These are phyloP conservation scores for Bisporella sp. DNA, from an alignment of 2,329 filamentous ascomycete genomes.

Conservation along the genomic window DNA sequence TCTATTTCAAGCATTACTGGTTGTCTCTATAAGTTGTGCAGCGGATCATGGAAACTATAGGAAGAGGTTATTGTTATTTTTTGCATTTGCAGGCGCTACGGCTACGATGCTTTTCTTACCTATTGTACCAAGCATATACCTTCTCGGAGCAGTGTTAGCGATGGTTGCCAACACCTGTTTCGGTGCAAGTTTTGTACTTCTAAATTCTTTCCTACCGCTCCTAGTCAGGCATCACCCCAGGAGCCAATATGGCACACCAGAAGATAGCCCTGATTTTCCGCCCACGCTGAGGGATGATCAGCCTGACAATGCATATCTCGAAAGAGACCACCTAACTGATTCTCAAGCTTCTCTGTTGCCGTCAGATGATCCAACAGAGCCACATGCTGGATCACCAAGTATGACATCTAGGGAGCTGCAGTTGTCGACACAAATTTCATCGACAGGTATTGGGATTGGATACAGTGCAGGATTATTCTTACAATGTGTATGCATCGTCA, in stretches of 20 bases:
- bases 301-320: constrained; percentile 10
- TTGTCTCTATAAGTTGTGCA: constrained; percentile 93
- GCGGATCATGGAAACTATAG: constrained; percentile 91
- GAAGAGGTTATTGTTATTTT: constrained; percentile 79
- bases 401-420: constrained; percentile 61
- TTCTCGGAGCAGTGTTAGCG: constrained; percentile 76
- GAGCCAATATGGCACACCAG: constrained; percentile 21
- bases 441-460: constrained; percentile 87
- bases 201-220: constrained; percentile 91
- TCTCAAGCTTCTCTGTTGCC: constrained; percentile 42
- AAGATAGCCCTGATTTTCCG: constrained; percentile 18
- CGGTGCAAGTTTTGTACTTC: constrained; percentile 86
- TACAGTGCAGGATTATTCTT: constrained; percentile 82
- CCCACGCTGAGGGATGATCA: constrained; percentile 14
- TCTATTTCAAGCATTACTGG: constrained; percentile 77
- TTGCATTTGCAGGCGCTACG: constrained; percentile 74
- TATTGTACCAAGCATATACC: constrained; percentile 65
- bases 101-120: constrained; percentile 86
- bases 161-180: constrained; percentile 92
- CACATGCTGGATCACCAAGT: constrained; percentile 37
- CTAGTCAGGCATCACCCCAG: constrained; percentile 75
- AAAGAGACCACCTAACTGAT: constrained; percentile 24
- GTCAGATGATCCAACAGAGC: constrained; percentile 8
- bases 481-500: constrained; percentile 72
- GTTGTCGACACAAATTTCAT: constrained; percentile 85